Percentiles rank a stretch among this genome's conserved stretches.
Evolutionary conservation across 352 stramenopile genomes (phyloP).

Genomic region (Globisporangium spinosum): DNA sequence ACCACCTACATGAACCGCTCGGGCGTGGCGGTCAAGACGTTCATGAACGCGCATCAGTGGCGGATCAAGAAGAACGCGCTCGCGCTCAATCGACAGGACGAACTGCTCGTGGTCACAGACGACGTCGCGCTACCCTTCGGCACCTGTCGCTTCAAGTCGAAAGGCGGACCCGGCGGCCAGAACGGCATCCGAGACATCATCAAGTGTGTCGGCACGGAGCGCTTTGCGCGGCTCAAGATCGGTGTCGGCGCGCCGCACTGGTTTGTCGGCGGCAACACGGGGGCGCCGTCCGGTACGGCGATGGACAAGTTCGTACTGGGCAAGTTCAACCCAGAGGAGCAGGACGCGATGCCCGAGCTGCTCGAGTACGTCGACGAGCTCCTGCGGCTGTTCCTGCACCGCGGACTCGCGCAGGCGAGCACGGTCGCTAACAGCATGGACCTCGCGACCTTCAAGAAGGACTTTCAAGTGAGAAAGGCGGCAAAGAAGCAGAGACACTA

Average conservation of each 20-base stretch:
- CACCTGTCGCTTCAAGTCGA: slow-evolving; percentile 76
- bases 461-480: slow-evolving; percentile 20
- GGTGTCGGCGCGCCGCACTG: slow-evolving; percentile 74
- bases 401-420: slow-evolving; percentile 63
- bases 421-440: slow-evolving; percentile 81
- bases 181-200: slow-evolving; percentile 85
- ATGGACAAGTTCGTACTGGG: slow-evolving; percentile 84
- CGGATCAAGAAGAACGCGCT: slow-evolving; percentile 83
- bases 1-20: slow-evolving; percentile 88
- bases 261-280: slow-evolving; percentile 64
- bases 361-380: slow-evolving; percentile 70
- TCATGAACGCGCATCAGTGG: slow-evolving; percentile 80
- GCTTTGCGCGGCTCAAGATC: slow-evolving; percentile 81
- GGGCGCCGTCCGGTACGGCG: slow-evolving; percentile 65
- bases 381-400: slow-evolving; percentile 78
- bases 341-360: slow-evolving; percentile 62
- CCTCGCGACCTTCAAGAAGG: slow-evolving; percentile 45
- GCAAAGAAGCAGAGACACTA: slow-evolving; percentile 23
- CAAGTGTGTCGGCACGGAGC: slow-evolving; percentile 75
- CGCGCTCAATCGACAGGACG: slow-evolving; percentile 74
- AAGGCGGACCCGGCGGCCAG: slow-evolving; percentile 72
- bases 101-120: slow-evolving; percentile 80
- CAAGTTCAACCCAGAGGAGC: slow-evolving; percentile 74
- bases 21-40: slow-evolving; percentile 65
- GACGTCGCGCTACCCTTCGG: slow-evolving; percentile 82